Evolutionary conservation across 495 filamentous ascomycete species (phyloP).

Genomic region (Ascodesmis nigricans): DNA sequence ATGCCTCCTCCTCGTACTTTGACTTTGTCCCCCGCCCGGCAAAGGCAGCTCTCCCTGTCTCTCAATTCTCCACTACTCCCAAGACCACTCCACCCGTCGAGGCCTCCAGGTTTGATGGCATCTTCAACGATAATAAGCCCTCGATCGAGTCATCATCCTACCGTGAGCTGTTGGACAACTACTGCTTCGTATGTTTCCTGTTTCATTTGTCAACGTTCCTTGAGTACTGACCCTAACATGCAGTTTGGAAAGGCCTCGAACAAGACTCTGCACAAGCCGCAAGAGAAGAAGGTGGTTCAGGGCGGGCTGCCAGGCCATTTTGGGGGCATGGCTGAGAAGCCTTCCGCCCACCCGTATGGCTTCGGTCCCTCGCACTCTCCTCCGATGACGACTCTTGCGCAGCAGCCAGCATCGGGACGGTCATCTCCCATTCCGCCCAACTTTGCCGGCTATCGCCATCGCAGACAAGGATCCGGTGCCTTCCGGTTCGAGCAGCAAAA

Average conservation of each 20-base stretch:
- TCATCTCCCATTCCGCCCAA: constrained; percentile 19
- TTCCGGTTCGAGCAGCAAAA: constrained; percentile 18
- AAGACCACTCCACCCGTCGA: constrained; percentile 11
- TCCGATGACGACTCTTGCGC: no score
- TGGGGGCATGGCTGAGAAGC: background rate
- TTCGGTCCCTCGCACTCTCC: background rate
- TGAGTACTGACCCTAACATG: constrained; percentile 7
- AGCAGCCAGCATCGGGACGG: constrained; percentile 14
- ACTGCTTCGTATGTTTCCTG: constrained; percentile 78
- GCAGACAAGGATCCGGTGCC: constrained; percentile 18
- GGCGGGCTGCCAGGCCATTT: constrained; percentile 5
- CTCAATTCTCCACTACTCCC: constrained; percentile 6
- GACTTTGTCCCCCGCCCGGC: constrained; percentile 8
- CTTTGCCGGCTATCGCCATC: constrained; percentile 20
- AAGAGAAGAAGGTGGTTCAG: constrained; percentile 17
- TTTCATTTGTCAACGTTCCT: constrained; percentile 15
- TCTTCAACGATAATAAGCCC: constrained; percentile 31
- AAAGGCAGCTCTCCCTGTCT: constrained; percentile 4
- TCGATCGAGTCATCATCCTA: constrained; percentile 64
- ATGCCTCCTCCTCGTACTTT: constrained; percentile 13
- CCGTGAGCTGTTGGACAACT: constrained; percentile 86
- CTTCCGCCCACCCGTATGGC: background rate
- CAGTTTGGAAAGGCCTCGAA: constrained; percentile 29
- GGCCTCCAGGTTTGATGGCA: constrained; percentile 24
- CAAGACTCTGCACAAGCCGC: constrained; percentile 7